Evolutionary conservation across 176 grass and related monocot genomes (phyloP), one percentile per base, ranked within the genome.

Genomic region (Zoysia pacifica): DNA sequence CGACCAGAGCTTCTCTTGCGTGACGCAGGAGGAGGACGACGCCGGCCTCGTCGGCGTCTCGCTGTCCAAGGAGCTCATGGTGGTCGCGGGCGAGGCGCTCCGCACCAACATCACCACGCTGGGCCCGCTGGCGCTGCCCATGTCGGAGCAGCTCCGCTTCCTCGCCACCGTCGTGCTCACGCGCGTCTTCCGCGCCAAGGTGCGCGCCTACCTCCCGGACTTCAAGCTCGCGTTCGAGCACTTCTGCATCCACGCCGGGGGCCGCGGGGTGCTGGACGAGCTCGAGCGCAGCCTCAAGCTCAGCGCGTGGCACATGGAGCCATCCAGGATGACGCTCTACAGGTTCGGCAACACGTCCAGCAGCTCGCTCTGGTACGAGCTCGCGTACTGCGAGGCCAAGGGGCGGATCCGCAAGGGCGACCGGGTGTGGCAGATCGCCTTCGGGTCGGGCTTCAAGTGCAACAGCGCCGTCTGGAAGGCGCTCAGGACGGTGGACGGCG

Each of bases 231-330:
- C 95, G 1, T 87, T 97, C 43, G 95, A 97, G n/a, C 95, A 97
- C 76, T 97, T 97, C 84, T 97, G 95, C 95, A 93, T 97, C 82
- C 95, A 97, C 77, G 95, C 95, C 0, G 95, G 92, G 0, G 95
- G 95, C 1, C 69, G 95, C 2, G 95, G 89, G 2, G 95, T 97
- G 28, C 83, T 97, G 12, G 95, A 97, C 70, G 92, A 93, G 81
- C 80, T 97, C 4, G 86, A 97, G 92, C 86, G 90, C 55, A 94
- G 84, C 83, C 80, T 97, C 40, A 86, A 90, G 73, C 90, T 97
- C 11, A 92, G 70, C 47, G 67, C 87, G 0, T 92, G 91, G 90
- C 78, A 97, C 74, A 94, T 97, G 95, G 95, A 97, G 67, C 95
- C 95, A 0, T 97, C 95, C 0, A 37, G 95, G 67, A 97, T 97